phyloP scores from a whole-genome alignment of 2,329 filamentous ascomycete genomes.

The Aspergillus eucalypticola region DNA sequence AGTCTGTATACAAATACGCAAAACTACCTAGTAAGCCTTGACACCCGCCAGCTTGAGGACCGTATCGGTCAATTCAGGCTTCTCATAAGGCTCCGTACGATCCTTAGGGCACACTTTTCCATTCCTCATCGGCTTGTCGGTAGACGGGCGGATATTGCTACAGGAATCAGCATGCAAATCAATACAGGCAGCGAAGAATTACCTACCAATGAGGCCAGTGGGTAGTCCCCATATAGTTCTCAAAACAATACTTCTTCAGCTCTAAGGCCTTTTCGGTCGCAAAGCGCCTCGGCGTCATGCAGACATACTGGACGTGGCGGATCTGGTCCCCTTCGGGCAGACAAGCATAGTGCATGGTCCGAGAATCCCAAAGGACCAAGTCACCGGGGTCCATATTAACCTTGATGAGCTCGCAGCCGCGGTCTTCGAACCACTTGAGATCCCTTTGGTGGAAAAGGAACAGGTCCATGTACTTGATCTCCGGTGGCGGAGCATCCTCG shows the following conservation, averaged over 20 bases:
- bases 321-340: slow-evolving; percentile 32
- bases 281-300: slow-evolving; percentile 42
- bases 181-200: too few species aligned
- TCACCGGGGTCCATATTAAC: slow-evolving; percentile 47
- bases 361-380: slow-evolving; percentile 45
- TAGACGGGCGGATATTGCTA: too few species aligned
- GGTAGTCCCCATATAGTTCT: slow-evolving; percentile 21
- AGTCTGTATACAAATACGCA: too few species aligned
- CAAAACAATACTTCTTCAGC: slow-evolving; percentile 45
- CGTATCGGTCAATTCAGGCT: slow-evolving; percentile 37
- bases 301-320: slow-evolving; percentile 41
- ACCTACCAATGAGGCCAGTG: slow-evolving; percentile 14
- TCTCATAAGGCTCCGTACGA: slow-evolving; percentile 42
- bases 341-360: slow-evolving; percentile 43
- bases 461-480: slow-evolving; percentile 23
- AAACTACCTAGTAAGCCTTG: slow-evolving; percentile 17
- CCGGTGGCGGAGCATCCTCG: neutral
- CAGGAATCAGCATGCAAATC: too few species aligned
- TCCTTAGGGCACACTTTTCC: slow-evolving; percentile 41
- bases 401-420: slow-evolving; percentile 34
- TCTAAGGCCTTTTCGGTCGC: slow-evolving; percentile 44
- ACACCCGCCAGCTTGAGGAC: slow-evolving; percentile 40
- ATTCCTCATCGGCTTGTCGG: slow-evolving; percentile 35
- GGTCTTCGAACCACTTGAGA: slow-evolving; percentile 35
- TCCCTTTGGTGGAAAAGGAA: slow-evolving; percentile 31